Evolutionary conservation across 148 eudicot genomes (phyloP).

Genomic region (Vaccinium darrowii): DNA sequence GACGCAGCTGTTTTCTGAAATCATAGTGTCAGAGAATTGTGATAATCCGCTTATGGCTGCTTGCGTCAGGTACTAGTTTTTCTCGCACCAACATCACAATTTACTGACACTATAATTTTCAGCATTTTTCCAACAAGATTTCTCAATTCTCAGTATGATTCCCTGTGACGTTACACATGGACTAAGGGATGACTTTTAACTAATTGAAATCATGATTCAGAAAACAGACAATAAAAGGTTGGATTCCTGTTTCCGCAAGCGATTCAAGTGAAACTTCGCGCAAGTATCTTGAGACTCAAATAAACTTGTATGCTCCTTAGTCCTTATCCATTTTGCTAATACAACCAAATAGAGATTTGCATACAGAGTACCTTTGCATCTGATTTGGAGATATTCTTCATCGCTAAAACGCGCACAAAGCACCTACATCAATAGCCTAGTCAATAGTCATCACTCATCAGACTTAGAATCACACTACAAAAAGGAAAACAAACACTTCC

Average conservation of each 20-base stretch:
- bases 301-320: too few relatives aligned
- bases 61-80: too few relatives aligned
- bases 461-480: background rate
- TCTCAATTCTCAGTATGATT: background rate
- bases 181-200: background rate
- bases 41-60: too few relatives aligned
- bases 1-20: background rate
- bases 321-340: background rate
- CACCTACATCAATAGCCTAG: conserved; percentile 45
- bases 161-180: background rate
- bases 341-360: background rate
- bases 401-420: conserved; percentile 80
- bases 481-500: conserved; percentile 8
- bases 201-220: background rate
- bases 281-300: background rate
- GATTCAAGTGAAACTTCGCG: too few relatives aligned
- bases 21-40: too few relatives aligned
- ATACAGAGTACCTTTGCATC: conserved; percentile 67
- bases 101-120: too few relatives aligned
- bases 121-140: background rate
- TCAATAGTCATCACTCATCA: background rate
- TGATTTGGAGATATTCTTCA: conserved; percentile 70
- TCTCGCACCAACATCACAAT: too few relatives aligned
- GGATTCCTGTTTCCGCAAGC: background rate
- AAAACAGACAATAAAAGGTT: background rate